These are phyloP conservation scores for Phytophthora quininea DNA, from an alignment of 352 stramenopile genomes.

Conservation along the genomic window DNA sequence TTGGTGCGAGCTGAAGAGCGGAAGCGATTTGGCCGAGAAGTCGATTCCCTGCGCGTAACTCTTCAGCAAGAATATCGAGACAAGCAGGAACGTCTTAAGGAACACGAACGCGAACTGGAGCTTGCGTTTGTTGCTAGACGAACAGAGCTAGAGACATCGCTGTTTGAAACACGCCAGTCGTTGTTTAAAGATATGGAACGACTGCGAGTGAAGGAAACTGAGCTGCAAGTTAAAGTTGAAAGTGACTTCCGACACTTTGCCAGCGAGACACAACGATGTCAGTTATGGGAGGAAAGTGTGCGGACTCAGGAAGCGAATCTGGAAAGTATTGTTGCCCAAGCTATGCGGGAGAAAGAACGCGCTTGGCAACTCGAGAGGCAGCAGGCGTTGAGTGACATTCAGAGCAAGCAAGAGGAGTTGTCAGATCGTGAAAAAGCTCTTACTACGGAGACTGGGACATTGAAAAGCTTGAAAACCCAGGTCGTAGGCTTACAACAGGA, in stretches of 20 bases:
- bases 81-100: constrained; percentile 49
- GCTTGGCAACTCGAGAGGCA: constrained; percentile 51
- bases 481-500: constrained; percentile 25
- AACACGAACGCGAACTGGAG: constrained; percentile 70
- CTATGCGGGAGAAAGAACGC: constrained; percentile 57
- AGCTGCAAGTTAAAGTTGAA: constrained; percentile 55
- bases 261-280: constrained; percentile 49
- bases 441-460: constrained; percentile 22
- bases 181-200: constrained; percentile 76
- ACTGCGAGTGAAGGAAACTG: constrained; percentile 53
- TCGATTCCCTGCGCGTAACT: constrained; percentile 46
- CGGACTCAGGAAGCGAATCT: constrained; percentile 53
- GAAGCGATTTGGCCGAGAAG: constrained; percentile 55
- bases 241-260: constrained; percentile 53
- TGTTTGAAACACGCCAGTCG: constrained; percentile 70
- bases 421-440: constrained; percentile 32
- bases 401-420: constrained; percentile 43
- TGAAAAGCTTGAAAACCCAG: constrained; percentile 35
- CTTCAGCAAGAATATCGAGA: constrained; percentile 58
- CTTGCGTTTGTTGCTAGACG: constrained; percentile 52
- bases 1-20: constrained; percentile 67
- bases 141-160: constrained; percentile 59
- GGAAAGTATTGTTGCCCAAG: constrained; percentile 43
- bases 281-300: constrained; percentile 55
- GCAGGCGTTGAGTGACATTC: constrained; percentile 29